Evolutionary conservation across 2,329 filamentous ascomycete species (phyloP).

Genomic region (Berkeleyomyces rouxiae): DNA sequence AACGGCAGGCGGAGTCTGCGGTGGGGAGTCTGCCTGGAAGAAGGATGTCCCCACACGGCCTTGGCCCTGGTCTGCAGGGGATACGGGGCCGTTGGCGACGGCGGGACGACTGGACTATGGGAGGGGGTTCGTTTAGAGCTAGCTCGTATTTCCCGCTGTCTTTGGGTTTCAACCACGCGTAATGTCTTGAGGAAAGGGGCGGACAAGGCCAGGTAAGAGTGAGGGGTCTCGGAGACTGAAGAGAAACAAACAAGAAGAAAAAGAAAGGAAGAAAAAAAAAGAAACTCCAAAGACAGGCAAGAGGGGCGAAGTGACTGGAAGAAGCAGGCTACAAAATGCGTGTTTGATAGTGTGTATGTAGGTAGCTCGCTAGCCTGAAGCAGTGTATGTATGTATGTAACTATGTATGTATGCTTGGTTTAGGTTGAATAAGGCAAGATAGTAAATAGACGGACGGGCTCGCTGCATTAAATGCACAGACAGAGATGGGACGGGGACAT

Average conservation of each 20-base stretch:
- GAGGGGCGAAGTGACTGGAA: neutral
- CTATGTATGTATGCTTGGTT: neutral
- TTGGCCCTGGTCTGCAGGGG: neutral
- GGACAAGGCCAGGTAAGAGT: neutral
- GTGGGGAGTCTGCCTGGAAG: neutral
- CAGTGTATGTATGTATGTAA: neutral
- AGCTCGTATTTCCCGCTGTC: conserved; percentile 7
- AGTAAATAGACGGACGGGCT: neutral
- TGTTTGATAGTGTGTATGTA: neutral
- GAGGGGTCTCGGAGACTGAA: neutral
- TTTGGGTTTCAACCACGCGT: neutral
- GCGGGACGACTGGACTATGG: neutral
- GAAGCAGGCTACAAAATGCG: neutral
- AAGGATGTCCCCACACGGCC: neutral
- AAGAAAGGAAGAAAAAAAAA: neutral
- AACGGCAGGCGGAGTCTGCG: neutral
- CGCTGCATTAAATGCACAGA: neutral
- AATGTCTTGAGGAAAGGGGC: neutral
- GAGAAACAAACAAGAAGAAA: neutral
- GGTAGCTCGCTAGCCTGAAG: neutral
- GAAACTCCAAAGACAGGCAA: neutral
- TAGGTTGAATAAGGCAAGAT: neutral
- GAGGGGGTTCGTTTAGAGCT: neutral
- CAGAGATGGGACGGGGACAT: neutral
- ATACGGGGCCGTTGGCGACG: neutral